Conservation (phyloP, 2,329 filamentous ascomycete species). For the Verticillium dahliae region DNA sequence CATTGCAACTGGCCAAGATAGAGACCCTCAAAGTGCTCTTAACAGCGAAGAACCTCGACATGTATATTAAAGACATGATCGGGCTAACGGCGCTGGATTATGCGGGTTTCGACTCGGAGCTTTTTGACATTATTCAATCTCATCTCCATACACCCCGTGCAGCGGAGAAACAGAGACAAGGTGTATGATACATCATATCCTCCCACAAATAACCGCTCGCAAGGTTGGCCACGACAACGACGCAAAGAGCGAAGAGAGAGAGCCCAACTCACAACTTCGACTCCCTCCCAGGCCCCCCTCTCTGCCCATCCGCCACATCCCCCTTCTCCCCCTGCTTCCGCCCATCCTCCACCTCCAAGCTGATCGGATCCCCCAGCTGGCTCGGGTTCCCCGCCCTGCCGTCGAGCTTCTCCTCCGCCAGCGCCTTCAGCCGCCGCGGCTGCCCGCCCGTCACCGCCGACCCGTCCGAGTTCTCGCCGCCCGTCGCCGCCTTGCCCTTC, state of each 20-base stretch:
- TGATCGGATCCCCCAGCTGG: conserved; percentile 31
- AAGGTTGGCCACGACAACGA: too few species aligned
- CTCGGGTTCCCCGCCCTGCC: conserved; percentile 25
- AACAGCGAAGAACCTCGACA: too few species aligned
- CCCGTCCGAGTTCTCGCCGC: conserved; percentile 9
- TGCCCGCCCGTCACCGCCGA: conserved; percentile 4
- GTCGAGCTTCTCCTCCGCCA: conserved; percentile 17
- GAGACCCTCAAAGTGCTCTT: too few species aligned
- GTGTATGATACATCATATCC: too few species aligned
- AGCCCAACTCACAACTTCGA: conserved; percentile 7
- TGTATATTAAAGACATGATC: too few species aligned
- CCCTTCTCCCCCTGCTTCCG: conserved; percentile 12
- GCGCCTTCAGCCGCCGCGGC: conserved; percentile 9
- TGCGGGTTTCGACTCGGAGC: too few species aligned
- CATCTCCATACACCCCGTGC: too few species aligned
- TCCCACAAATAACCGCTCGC: too few species aligned
- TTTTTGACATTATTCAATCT: too few species aligned
- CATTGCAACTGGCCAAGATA: too few species aligned
- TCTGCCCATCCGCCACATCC: conserved; percentile 9
- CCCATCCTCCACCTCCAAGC: conserved; percentile 27
- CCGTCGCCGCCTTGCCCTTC: not conserved
- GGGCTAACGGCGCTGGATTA: too few species aligned
- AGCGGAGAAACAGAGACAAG: too few species aligned
- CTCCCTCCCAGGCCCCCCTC: not conserved
- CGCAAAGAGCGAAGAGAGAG: not conserved